Base-by-base conservation (phyloP, 495 filamentous ascomycete species). In the Penicillium goetzii region DNA sequence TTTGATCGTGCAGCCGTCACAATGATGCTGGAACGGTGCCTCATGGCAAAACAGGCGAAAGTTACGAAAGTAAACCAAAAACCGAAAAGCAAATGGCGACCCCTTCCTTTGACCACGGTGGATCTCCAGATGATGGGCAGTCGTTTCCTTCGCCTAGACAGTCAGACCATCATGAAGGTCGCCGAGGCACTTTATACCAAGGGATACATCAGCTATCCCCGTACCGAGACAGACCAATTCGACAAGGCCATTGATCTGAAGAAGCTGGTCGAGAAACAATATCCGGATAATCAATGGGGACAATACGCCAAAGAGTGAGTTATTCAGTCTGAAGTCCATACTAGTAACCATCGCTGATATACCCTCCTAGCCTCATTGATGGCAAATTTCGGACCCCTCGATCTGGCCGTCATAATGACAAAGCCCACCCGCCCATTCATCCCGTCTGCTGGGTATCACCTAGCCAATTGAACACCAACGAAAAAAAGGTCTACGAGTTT, bases 51-150 rank as follows among this genome's bases (percentile, higher is more conserved):
- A 59, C 84, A 79, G 8, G 95, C 93, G 25, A 89, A 85, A 69
- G 91, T 99, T 40, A 87, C 78, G 17, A 94, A 91, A 68, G 88
- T 97, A 30, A 86, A 90, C 63, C 89, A 90, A 70, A 97, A 96
- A 74, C 92, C 92, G 1, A 96, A 93, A 19, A 93, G 89, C 66
- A 97, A 96, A 78, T 97, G 89, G 92, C 90, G 92, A 68, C 95
- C 95, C 2, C 72, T 99, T 34, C 95, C 95, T 1, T 80, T 99
- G 67, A 99, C 95, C 0, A 99, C 95, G 0, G 92, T 99, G n/a
- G 96, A 99, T 68, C 78, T 99, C n/a, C 95, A 98, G 71, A 98
- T 97, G 81, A 92, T 92, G 82, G 95, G 96, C 21, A 95, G 88
- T 64, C 81, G 85, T 55, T 96, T 93, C 69, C 82, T 98, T 14